Evolutionary conservation across 176 grass and related monocot species (phyloP).

Genomic region (maize (Zea mays)): DNA sequence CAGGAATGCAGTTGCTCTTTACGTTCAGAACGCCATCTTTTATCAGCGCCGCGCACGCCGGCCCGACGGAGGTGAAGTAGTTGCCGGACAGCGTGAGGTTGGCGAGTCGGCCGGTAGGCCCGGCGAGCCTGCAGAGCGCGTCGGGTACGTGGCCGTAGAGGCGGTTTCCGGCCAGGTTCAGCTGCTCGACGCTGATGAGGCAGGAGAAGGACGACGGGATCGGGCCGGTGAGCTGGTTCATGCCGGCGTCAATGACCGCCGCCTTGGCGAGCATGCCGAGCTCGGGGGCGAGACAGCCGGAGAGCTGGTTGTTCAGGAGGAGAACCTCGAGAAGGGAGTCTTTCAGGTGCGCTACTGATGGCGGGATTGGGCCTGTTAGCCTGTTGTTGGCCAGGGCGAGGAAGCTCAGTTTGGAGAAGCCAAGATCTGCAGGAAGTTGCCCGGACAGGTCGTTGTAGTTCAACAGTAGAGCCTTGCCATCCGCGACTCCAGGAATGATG

Average conservation of each 20-base stretch:
- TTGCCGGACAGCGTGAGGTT: constrained; percentile 72
- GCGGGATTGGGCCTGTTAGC: constrained; percentile 46
- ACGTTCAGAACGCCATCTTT: constrained; percentile 45
- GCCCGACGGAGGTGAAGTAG: constrained; percentile 69
- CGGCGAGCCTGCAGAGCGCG: constrained; percentile 51
- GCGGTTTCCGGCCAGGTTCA: constrained; percentile 41
- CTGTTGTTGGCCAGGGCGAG: constrained; percentile 69
- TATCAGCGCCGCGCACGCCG: constrained; percentile 46
- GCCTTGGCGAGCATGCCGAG: constrained; percentile 58
- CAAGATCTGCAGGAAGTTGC: not conserved
- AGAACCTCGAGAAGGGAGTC: constrained; percentile 52
- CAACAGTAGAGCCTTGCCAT: constrained; percentile 22
- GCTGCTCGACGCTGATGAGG: constrained; percentile 66
- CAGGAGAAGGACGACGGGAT: constrained; percentile 67
- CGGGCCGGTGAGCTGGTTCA: constrained; percentile 67
- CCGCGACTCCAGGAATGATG: rapidly evolving
- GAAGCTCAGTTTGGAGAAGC: constrained; percentile 38
- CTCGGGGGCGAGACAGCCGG: constrained; percentile 65
- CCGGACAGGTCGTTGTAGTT: constrained; percentile 26
- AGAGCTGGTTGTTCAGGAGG: constrained; percentile 68
- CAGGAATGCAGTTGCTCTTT: constrained; percentile 66
- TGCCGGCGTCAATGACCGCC: constrained; percentile 59
- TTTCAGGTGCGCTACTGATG: not conserved
- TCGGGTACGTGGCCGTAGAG: constrained; percentile 67
- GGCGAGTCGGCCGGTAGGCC: constrained; percentile 30